Evolutionary conservation across 2,329 filamentous ascomycete species (phyloP).

Genomic region (Diaporthe citrichinensis): DNA sequence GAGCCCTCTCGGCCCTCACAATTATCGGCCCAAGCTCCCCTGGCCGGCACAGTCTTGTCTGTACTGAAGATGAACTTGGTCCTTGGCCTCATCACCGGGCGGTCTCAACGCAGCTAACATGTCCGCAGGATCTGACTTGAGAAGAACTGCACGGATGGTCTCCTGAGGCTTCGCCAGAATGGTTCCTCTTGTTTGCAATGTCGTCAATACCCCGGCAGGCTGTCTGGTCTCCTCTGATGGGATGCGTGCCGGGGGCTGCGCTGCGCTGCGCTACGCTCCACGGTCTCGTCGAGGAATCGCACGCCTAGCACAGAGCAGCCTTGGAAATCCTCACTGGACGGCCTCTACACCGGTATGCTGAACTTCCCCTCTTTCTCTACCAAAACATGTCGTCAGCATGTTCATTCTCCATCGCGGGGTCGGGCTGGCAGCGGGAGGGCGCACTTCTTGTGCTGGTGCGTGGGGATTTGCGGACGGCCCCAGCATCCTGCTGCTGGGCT

Average conservation of each 20-base stretch:
- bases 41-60: constrained; percentile 5
- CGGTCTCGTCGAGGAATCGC: neutral
- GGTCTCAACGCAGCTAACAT: neutral
- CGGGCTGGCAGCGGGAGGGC: neutral
- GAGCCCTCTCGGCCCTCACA: neutral
- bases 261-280: neutral
- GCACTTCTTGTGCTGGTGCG: neutral
- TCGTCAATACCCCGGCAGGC: neutral
- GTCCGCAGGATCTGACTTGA: neutral
- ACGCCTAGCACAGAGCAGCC: neutral
- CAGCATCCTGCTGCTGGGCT: constrained; percentile 7
- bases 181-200: neutral
- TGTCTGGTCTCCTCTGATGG: neutral
- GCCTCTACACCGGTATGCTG: neutral
- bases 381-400: neutral
- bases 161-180: neutral
- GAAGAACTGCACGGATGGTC: neutral
- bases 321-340: neutral
- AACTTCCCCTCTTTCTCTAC: neutral
- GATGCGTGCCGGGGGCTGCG: neutral
- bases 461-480: constrained; percentile 26
- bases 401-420: neutral
- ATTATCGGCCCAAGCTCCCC: neutral
- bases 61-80: neutral
- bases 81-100: neutral